A percentile compares a stretch with the other conserved stretches of the same genome.
Evolutionary conservation across 306 rosid genomes (phyloP).

Genomic region (Malus asiatica): DNA sequence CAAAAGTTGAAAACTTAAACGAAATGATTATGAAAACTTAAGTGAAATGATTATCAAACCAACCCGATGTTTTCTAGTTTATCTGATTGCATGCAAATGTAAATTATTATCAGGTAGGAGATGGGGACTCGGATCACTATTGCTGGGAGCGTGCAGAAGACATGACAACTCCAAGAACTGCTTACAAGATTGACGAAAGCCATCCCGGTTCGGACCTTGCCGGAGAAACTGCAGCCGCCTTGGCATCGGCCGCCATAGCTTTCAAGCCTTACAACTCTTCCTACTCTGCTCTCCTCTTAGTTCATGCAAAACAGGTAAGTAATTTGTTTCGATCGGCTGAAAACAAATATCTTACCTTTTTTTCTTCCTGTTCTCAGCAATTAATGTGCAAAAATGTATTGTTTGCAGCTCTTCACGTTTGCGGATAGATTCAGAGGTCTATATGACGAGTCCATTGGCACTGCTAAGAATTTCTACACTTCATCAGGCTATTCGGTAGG

Average conservation of each 20-base stretch:
- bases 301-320: slow-evolving; percentile 66
- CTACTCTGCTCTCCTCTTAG: slow-evolving; percentile 55
- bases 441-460: slow-evolving; percentile 50
- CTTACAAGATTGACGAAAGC: slow-evolving; percentile 61
- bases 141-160: slow-evolving; percentile 93
- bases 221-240: slow-evolving; percentile 87
- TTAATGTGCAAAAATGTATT: not conserved
- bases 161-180: slow-evolving; percentile 70
- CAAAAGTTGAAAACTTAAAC: not conserved
- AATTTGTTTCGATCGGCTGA: not conserved
- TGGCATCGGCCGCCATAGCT: slow-evolving; percentile 80
- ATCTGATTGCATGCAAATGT: not conserved
- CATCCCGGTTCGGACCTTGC: slow-evolving; percentile 91
- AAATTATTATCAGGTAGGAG: slow-evolving; percentile 53
- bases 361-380: not conserved
- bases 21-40: not conserved
- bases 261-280: slow-evolving; percentile 73
- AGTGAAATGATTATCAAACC: not conserved
- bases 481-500: slow-evolving; percentile 80
- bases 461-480: slow-evolving; percentile 53
- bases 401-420: slow-evolving; percentile 66
- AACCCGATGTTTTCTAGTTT: not conserved
- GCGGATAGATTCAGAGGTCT: slow-evolving; percentile 72
- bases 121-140: slow-evolving; percentile 78
- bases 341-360: not conserved